Base-by-base conservation (phyloP, 495 filamentous ascomycete species). In the Neurospora tetraspora region DNA sequence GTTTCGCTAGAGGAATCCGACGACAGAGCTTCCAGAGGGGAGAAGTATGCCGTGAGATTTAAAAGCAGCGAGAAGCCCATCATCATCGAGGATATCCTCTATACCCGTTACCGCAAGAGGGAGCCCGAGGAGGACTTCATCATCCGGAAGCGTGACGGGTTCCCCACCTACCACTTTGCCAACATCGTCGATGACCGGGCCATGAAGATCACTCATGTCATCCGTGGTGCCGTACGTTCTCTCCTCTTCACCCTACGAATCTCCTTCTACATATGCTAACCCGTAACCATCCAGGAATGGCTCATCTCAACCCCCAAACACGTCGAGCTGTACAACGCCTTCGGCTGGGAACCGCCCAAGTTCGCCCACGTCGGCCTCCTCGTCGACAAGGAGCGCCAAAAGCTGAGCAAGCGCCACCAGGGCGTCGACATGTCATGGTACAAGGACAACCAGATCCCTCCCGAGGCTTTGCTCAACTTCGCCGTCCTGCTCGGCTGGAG, bases 141-240 rank as follows among this genome's bases (percentile, higher is more conserved):
- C 74, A 83, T 99, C 61, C 80, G 97, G 37, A 99, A 98, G 81
- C 90, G 89, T 9, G 96, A 99, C 77, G 94, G 94, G 0, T 89
- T 91, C 70, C 96, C 96, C 1, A 98, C 96, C 10, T 99, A 99
- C 78, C 96, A 98, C 80, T 89, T 99, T 70, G 96, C 96, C 5
- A 98, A 98, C 81, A 94, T 99, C 34, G 91, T 99, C 27, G 96
- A 99, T 80, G 96, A 99, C 80, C 93, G 96, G 78, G 82, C 87
- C 69, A 99, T 99, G 96, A 80, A 91, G 70, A 96, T 99, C 77
- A 98, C 94, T 5, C 94, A 98, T 82, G 96, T 99, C 34, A 91
- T 98, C 70, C 89, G 96, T 47, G 96, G 93, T 69, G 88, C 90
- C 9, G 42, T 45, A 45, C 8, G 42, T 45, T 45, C 18, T 20